Base-by-base conservation (phyloP, 2,329 filamentous ascomycete genomes). In the Aspergillus novoparasiticus region DNA sequence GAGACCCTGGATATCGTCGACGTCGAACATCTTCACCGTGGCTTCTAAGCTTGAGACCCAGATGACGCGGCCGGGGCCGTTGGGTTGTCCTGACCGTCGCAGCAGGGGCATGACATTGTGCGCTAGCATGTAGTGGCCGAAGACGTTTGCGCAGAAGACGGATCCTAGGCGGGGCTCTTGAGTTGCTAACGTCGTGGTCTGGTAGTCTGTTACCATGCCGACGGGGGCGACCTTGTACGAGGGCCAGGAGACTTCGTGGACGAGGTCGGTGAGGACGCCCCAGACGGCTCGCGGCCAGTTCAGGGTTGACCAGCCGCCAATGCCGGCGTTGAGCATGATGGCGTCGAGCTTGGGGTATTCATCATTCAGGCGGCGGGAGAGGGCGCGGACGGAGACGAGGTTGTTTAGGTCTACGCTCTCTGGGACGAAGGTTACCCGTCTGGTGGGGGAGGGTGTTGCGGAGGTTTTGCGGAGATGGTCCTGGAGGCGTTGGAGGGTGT, bases 121-220 rank as follows among this genome's bases (percentile, higher is more conserved):
- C 19, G 87, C 87, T 28, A 99, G 87, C 72, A 97, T 81, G 76
- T 99, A 98, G 80, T 99, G 95, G 0, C 95, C 95, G 74, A 99
- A 98, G 34, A 97, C 86, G 74, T 98, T 98, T 57, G 94, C 90
- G 75, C 90, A 90, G 76, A 98, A 99, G 21, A 97, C 88, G 68
- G 92, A 85, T 3, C 93, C 94, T 0, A 99, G 81, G 6, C 82
- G 80, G 0, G 90, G 88, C 62, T 88, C 86, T 19, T 79, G 70
- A 3, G 62, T 59, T 5, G 57, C 50, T 4, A 61, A 59, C 6
- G 77, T 11, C 1, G 76, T 73, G 16, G 85, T 80, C 73, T 93
- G 84, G 10, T 80, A 77, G 64, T 81, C 80, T n/a, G 86, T 81
- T 0, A 85, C 62, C 63, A 82, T 79, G 28, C 89, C 89, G 3